phyloP scores from a whole-genome alignment of 768 basidiomycete genomes.

The Gloeopeniophorella convolvens region DNA sequence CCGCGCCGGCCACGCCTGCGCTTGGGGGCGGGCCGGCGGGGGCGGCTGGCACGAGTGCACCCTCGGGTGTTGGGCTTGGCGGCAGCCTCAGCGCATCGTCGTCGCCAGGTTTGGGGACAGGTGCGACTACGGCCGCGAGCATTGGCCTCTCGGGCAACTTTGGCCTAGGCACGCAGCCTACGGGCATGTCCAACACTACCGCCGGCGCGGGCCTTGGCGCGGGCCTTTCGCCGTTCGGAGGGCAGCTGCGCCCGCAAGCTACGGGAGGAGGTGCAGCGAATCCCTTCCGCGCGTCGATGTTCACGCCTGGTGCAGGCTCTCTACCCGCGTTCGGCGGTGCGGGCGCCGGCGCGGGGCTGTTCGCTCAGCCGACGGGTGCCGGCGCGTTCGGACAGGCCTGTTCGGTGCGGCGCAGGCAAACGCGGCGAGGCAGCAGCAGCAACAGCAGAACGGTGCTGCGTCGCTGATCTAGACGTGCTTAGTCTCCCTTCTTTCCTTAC shows the following conservation, averaged over 20 bases:
- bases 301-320: constrained; percentile 25
- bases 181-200: constrained; percentile 8
- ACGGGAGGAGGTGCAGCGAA: constrained; percentile 34
- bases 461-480: constrained; percentile 41
- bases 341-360: constrained; percentile 14
- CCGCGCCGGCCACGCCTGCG: constrained; percentile 42
- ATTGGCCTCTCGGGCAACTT: constrained; percentile 2
- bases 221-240: constrained; percentile 21
- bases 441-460: constrained; percentile 38
- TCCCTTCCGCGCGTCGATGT: constrained; percentile 39
- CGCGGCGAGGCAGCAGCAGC: constrained; percentile 26
- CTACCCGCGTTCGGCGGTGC: constrained; percentile 22
- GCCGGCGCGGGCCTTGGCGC: constrained; percentile 3
- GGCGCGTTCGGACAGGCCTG: constrained; percentile 20
- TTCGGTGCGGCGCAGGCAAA: constrained; percentile 19
- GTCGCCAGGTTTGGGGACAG: constrained; percentile 1
- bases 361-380: constrained; percentile 17
- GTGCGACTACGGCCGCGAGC: constrained; percentile 7
- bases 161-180: constrained; percentile 20
- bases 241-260: constrained; percentile 34
- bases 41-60: not conserved
- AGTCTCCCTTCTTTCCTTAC: not conserved
- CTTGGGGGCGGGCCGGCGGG: not conserved
- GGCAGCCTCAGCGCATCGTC: not conserved
- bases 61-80: constrained; percentile 1